Base-by-base conservation (phyloP, 139 green algal genomes). In the Eudorina sp. region DNA sequence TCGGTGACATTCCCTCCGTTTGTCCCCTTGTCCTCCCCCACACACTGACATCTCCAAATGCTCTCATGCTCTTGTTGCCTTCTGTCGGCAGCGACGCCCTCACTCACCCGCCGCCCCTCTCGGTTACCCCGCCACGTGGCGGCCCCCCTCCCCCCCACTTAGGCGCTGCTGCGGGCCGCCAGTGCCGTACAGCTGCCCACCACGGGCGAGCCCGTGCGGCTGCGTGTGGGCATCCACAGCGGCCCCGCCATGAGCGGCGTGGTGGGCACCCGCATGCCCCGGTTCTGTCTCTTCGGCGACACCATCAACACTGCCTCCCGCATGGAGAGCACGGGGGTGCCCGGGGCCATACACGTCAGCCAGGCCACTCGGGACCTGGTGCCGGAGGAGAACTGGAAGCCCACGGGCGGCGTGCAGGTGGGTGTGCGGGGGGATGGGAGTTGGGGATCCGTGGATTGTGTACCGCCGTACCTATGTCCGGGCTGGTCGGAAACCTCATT, bases 301-400 rank as follows among this genome's bases (percentile, higher is more conserved):
- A 86, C 80, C 60, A 76, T 86, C 38, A 86, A 86, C 80, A 86
- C 80, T 0, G 80, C 80, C 41, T 43, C 16, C 43, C 80, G 80
- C 27, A 77, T 94, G 92, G 92, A 95, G 85, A 87, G 68, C 86
- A 93, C 81, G 27, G 88, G 90, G 38, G 40, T 78, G 53, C 70
- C 88, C 18, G 89, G 89, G 43, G 53, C 58, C 55, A 92, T 94
- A 48, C 92, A 93, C 76, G 75, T 92, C 45, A 92, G 87, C 29
- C 23, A 68, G 41, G 41, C 84, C 51, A 84, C 76, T 0, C 62
- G 53, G 19, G 73, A 89, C 55, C 75, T 83, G 55, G 43, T 77
- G 84, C 84, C 84, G 25, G 36, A 29, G 0, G 84, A 82, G 84
- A 31, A 14, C 21, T 89, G 85, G 83, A 53, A 86, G 79, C 36